These are phyloP conservation scores for Colletotrichum australisinense DNA, from an alignment of 2,329 filamentous ascomycete genomes.

Conservation along the genomic window DNA sequence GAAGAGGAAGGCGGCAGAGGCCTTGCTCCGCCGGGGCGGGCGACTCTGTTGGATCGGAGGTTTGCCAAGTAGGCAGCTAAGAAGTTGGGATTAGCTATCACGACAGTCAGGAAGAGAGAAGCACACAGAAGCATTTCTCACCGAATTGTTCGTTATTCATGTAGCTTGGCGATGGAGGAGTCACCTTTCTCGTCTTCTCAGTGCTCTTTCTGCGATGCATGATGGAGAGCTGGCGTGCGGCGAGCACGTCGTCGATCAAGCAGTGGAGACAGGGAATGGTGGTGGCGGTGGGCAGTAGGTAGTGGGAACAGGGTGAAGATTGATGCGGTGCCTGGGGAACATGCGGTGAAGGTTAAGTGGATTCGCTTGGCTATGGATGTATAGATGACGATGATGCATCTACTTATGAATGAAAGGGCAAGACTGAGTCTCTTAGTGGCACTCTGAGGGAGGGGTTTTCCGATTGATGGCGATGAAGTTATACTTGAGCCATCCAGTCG, in stretches of 20 bases:
- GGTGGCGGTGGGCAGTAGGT: neutral
- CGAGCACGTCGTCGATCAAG: neutral
- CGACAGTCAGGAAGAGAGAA: neutral
- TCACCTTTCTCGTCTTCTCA: conserved; percentile 62
- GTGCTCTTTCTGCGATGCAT: conserved; percentile 43
- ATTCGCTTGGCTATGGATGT: conserved; percentile 16
- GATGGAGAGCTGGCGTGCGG: neutral
- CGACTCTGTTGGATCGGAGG: conserved; percentile 74
- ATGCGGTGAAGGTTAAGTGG: conserved; percentile 7
- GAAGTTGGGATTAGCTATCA: conserved; percentile 9
- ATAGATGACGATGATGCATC: conserved; percentile 18
- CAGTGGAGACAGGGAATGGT: neutral
- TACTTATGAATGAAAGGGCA: neutral
- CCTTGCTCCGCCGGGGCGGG: conserved; percentile 77
- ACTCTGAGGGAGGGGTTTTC: neutral
- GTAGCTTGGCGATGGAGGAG: conserved; percentile 71
- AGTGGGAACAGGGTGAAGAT: neutral
- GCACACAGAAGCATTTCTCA: conserved; percentile 48
- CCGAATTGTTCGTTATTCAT: conserved; percentile 77
- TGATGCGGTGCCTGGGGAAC: neutral
- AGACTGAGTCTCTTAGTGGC: neutral
- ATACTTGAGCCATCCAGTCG: conserved; percentile 22
- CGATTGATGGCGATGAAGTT: conserved; percentile 22
- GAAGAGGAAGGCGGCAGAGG: conserved; percentile 60
- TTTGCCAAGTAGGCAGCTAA: conserved; percentile 53